Base-by-base conservation (phyloP, 768 basidiomycete genomes). In the Antrodiella citrinella region DNA sequence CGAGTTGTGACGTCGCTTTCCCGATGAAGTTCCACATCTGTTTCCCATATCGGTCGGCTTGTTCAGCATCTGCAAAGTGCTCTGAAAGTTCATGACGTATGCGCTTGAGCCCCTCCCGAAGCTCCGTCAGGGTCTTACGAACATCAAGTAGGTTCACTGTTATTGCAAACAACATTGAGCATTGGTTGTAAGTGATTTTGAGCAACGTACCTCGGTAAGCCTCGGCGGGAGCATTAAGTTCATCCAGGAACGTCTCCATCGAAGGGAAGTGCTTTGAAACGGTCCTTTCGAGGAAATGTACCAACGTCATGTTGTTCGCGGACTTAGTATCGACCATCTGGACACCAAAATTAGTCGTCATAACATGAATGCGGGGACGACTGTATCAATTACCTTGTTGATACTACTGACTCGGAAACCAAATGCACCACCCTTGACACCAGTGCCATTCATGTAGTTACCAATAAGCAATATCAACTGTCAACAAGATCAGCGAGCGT, bases 251-350 rank as follows among this genome's bases (percentile, higher is more conserved):
- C 3, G 72, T 76, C 60, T 90, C 86, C 77, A 95, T 90, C 25
- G 82, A 75, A 13, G 83, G 84, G 68, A 98, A 96, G 57, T 94
- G 84, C 59, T 85, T 88, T 23, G 82, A 73, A 7, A 98, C 81
- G 0, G 90, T 94, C 49, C 86, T 75, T 62, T 96, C 94, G 44
- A 97, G 67, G 73, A 97, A 98, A 67, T 98, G 94, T 1, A 99
- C 75, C 30, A 98, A 73, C 0, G 94, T 99, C 11, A 89, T 91
- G 51, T 94, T 95, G 61, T 92, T 86, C 40, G 90, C 80, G 3
- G 93, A 95, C 68, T 99, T 99, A 3, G 95, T 99, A 62, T 99
- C 96, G 35, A 96, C 95, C 48, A 99, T 75, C 92, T 95, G 56
- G 4, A 35, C 22, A 35, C 2, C 10, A 26, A 9, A 3, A 18